A percentile compares a stretch with the other conserved stretches of the same genome.
phyloP scores from a whole-genome alignment of 768 basidiomycete genomes.

The Boletus edulis region DNA sequence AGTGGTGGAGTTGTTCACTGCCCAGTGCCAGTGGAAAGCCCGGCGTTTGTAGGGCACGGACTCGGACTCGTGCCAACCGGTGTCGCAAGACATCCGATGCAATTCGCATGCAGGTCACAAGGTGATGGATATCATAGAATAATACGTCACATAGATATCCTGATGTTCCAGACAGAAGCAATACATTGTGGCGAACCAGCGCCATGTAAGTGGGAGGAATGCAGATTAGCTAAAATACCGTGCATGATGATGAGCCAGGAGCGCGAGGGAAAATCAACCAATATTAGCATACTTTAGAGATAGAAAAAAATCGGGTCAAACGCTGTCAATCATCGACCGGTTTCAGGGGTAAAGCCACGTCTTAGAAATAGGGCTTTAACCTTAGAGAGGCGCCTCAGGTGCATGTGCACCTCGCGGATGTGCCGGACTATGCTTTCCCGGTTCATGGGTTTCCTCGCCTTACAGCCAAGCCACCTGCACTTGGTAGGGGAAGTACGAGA shows the following conservation, averaged over 20 bases:
- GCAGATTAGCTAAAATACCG: neutral
- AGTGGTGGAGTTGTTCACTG: neutral
- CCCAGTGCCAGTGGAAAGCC: neutral
- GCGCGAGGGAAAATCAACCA: neutral
- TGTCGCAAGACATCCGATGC: too few species aligned
- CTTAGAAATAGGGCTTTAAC: neutral
- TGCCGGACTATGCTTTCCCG: constrained; percentile 23
- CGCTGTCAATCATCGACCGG: neutral
- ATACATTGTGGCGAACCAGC: neutral
- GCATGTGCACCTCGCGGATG: constrained; percentile 12
- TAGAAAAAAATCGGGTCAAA: neutral
- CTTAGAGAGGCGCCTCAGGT: constrained; percentile 4
- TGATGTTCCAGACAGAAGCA: too few species aligned
- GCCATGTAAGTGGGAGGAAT: neutral
- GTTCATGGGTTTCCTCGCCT: constrained; percentile 5
- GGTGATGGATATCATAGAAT: neutral
- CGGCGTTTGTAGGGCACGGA: neutral
- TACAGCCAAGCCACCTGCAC: constrained; percentile 17
- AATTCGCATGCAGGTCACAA: too few species aligned
- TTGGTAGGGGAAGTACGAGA: neutral
- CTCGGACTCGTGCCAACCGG: neutral
- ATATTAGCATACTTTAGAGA: too few species aligned
- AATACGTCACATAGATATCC: neutral
- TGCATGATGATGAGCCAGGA: neutral
- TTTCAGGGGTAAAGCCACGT: neutral